phyloP scores from a whole-genome alignment of 768 basidiomycete species.

The Termitomyces sp. region DNA sequence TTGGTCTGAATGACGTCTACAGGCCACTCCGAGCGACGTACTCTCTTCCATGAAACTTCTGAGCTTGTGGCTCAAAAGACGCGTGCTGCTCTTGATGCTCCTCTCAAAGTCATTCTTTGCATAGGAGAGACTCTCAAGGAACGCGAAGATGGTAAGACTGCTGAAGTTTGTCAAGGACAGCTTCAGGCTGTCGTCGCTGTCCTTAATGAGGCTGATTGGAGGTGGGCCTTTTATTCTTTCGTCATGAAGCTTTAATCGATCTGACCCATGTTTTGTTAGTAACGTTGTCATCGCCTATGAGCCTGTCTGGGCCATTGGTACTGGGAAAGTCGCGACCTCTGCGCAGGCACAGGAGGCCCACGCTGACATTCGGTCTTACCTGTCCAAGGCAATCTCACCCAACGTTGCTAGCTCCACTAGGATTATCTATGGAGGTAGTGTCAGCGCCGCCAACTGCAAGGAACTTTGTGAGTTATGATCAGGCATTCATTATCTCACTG shows the following conservation, averaged over 20 bases:
- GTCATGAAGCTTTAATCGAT: not conserved
- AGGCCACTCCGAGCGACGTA: conserved; percentile 95
- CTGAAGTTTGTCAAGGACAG: conserved; percentile 77
- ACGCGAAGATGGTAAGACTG: conserved; percentile 78
- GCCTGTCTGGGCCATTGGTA: conserved; percentile 98
- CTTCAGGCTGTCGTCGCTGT: conserved; percentile 69
- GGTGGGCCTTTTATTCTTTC: conserved; percentile 38
- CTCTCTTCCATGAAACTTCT: conserved; percentile 86
- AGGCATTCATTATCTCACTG: not conserved
- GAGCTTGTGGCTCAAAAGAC: conserved; percentile 84
- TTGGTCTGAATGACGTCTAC: not conserved
- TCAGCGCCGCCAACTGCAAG: conserved; percentile 82
- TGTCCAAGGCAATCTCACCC: conserved; percentile 59
- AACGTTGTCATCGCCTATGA: conserved; percentile 95
- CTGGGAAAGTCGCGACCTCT: conserved; percentile 91
- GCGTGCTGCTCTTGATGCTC: conserved; percentile 70
- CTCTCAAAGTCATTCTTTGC: conserved; percentile 89
- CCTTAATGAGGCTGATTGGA: conserved; percentile 71
- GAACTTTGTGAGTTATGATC: conserved; percentile 66
- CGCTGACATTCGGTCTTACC: conserved; percentile 72
- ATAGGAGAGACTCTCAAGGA: conserved; percentile 91
- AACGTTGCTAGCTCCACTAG: conserved; percentile 70
- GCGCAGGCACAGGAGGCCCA: conserved; percentile 95
- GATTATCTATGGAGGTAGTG: conserved; percentile 96
- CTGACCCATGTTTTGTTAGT: conserved; percentile 33